Conservation (phyloP, 768 basidiomycete genomes). For the Pluteus cervinus region DNA sequence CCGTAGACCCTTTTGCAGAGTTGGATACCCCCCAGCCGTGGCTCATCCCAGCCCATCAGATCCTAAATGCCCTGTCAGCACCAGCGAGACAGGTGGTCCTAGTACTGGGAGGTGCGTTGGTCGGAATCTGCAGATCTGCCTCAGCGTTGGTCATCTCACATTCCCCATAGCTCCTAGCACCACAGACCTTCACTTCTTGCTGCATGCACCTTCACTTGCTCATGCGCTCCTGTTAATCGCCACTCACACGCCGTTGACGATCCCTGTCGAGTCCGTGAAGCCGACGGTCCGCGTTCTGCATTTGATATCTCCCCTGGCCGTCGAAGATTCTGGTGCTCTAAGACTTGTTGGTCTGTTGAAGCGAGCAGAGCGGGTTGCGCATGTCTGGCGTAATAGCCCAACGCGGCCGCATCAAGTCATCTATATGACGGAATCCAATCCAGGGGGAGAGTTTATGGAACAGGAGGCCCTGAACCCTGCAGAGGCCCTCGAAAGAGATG, state of each 20-base stretch:
- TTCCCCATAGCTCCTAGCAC: conserved; percentile 22
- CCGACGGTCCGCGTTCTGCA: conserved; percentile 27
- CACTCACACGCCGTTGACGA: conserved; percentile 28
- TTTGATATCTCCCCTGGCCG: conserved; percentile 24
- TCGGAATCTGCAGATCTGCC: background rate
- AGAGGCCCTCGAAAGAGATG: conserved; percentile 3
- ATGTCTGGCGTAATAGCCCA: conserved; percentile 16
- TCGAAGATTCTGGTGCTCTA: conserved; percentile 31
- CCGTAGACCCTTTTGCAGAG: conserved; percentile 28
- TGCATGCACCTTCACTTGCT: conserved; percentile 25
- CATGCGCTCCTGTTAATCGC: conserved; percentile 34
- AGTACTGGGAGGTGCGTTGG: conserved; percentile 28
- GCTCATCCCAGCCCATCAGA: conserved; percentile 13
- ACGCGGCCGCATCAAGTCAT: conserved; percentile 17
- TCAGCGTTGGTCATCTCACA: background rate
- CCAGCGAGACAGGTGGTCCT: conserved; percentile 25
- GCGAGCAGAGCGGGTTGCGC: conserved; percentile 31
- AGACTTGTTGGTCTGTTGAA: conserved; percentile 35
- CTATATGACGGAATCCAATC: conserved; percentile 26
- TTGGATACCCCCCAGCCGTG: conserved; percentile 18
- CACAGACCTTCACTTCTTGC: conserved; percentile 28
- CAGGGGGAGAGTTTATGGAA: conserved; percentile 28
- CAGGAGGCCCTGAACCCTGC: conserved; percentile 13
- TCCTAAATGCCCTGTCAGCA: background rate
- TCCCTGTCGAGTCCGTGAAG: conserved; percentile 8